Evolutionary conservation across 345 rosid species (phyloP).

Genomic region (Murraya koenigii): DNA sequence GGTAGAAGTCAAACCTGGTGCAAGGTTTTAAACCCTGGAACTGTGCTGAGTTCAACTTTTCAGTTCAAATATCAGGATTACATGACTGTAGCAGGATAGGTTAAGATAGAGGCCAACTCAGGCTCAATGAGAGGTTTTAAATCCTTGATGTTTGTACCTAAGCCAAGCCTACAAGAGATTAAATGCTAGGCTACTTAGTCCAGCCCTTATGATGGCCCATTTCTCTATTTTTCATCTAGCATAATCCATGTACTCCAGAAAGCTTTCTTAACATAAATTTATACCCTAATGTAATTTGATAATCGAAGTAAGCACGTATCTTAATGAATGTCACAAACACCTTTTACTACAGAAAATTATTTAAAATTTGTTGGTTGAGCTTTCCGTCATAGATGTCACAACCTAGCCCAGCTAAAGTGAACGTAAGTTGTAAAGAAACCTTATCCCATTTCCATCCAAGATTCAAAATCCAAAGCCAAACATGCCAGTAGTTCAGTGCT

Average conservation of each 20-base stretch:
- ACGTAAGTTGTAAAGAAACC: background rate
- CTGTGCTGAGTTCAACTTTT: too few species aligned
- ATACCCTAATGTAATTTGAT: background rate
- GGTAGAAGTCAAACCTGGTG: background rate
- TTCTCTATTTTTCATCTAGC: background rate
- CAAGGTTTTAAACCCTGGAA: background rate
- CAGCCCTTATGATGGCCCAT: background rate
- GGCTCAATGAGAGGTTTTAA: background rate
- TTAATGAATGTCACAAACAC: background rate
- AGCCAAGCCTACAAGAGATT: background rate
- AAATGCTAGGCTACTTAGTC: background rate
- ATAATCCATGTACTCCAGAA: background rate
- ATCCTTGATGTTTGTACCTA: background rate
- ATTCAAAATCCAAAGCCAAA: background rate
- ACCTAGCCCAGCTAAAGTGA: background rate
- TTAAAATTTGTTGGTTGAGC: background rate
- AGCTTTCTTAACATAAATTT: background rate
- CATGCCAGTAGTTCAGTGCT: background rate
- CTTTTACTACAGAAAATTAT: background rate
- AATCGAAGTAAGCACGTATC: background rate
- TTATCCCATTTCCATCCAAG: background rate
- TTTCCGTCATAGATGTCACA: background rate
- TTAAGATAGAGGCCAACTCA: background rate
- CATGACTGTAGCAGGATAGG: background rate
- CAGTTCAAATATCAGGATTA: background rate